These are phyloP conservation scores for Tritrichomonas musculus DNA, from an alignment of 208 protist species.

Conservation along the genomic window DNA sequence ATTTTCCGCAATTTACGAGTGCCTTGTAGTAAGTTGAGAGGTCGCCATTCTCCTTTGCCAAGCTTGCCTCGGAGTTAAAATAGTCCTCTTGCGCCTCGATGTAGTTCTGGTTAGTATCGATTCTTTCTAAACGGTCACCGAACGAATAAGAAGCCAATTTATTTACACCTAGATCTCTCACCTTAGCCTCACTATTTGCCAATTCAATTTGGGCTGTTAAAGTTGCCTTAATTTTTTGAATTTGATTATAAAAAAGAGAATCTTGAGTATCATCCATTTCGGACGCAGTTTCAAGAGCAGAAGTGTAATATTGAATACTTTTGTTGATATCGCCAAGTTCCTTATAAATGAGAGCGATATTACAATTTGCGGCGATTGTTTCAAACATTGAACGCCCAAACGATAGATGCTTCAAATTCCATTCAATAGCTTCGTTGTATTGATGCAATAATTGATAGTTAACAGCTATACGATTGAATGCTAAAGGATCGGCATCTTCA, in stretches of 20 bases:
- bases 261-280: not conserved
- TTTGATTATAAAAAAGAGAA: not conserved
- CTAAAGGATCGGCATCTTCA: not conserved
- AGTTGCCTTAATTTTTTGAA: not conserved
- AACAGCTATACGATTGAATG: slow-evolving; percentile 7
- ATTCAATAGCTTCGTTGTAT: slow-evolving; percentile 6
- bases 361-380: slow-evolving; percentile 17
- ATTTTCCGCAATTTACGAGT: not conserved
- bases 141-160: not conserved
- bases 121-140: not conserved
- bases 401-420: slow-evolving; percentile 11
- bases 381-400: slow-evolving; percentile 11
- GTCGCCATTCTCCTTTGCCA: not conserved
- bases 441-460: not conserved
- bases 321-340: not conserved
- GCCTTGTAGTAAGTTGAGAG: not conserved
- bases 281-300: not conserved
- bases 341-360: not conserved
- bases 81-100: not conserved
- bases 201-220: not conserved
- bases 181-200: not conserved
- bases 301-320: not conserved
- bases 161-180: not conserved
- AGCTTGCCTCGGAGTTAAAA: not conserved
- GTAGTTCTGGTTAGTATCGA: not conserved